phyloP scores from a whole-genome alignment of 495 filamentous ascomycete genomes.

The Xeromyces bisporus region DNA sequence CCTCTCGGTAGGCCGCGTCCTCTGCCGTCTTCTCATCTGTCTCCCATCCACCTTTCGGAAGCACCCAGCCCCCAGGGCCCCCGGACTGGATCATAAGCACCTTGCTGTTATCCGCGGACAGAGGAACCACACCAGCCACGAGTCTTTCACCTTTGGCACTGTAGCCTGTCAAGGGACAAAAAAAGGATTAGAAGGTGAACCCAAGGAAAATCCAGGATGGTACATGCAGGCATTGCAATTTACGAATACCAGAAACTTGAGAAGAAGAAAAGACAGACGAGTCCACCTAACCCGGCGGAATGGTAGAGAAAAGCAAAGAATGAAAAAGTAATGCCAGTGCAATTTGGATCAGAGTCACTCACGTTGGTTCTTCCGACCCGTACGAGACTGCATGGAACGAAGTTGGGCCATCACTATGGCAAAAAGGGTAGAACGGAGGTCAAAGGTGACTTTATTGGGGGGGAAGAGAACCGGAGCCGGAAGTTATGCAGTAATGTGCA shows the following conservation, averaged over 20 bases:
- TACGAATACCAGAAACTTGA: not conserved
- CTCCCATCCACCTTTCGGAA: constrained; percentile 97
- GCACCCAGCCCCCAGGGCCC: constrained; percentile 76
- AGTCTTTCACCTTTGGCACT: constrained; percentile 82
- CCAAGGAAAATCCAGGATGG: not conserved
- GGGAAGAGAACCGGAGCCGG: too few species aligned
- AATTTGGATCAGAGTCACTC: constrained; percentile 26
- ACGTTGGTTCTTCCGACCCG: constrained; percentile 64
- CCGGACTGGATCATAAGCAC: constrained; percentile 90
- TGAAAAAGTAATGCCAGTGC: not conserved
- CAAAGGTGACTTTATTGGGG: too few species aligned
- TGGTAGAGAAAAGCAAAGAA: not conserved
- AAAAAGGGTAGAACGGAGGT: constrained; percentile 9
- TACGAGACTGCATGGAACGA: constrained; percentile 62
- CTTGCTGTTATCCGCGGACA: constrained; percentile 52
- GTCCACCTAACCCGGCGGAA: too few species aligned
- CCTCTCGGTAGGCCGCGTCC: constrained; percentile 63
- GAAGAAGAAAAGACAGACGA: too few species aligned
- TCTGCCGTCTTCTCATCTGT: constrained; percentile 61
- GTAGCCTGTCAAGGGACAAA: constrained; percentile 46
- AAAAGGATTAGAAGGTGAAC: constrained; percentile 3
- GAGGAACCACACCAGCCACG: constrained; percentile 85
- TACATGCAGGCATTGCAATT: not conserved
- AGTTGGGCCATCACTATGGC: constrained; percentile 37
- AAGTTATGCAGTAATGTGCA: too few species aligned